These are phyloP conservation scores for Furculomyces boomerangus DNA, from an alignment of 371 early-diverging fungal species.

Conservation along the genomic window DNA sequence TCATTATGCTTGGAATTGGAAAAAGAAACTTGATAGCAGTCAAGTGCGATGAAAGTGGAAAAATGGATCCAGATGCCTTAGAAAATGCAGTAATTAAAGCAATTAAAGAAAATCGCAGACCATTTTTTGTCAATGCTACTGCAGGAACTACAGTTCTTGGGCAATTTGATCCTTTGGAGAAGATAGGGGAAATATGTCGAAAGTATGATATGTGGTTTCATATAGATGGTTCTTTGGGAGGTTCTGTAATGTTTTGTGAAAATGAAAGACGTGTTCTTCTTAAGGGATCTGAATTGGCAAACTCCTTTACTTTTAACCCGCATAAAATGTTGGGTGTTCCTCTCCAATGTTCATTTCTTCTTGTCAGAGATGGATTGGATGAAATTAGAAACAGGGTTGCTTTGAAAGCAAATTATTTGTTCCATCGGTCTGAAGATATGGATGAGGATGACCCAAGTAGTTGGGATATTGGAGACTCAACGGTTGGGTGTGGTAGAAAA, in stretches of 20 bases:
- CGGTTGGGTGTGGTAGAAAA: conserved; percentile 69
- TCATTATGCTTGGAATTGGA: conserved; percentile 57
- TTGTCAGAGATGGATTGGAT: conserved; percentile 32
- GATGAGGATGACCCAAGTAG: neutral
- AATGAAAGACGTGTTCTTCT: conserved; percentile 21
- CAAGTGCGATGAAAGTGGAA: conserved; percentile 38
- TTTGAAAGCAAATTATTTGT: conserved; percentile 51
- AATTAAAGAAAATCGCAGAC: conserved; percentile 26
- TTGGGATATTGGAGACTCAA: conserved; percentile 63
- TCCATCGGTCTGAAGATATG: conserved; percentile 34
- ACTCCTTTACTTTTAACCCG: conserved; percentile 64
- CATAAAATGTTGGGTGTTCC: conserved; percentile 78
- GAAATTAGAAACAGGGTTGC: conserved; percentile 35
- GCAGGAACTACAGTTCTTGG: conserved; percentile 80
- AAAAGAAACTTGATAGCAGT: conserved; percentile 45
- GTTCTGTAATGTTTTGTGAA: conserved; percentile 39
- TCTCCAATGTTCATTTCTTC: conserved; percentile 59
- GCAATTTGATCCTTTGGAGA: conserved; percentile 56
- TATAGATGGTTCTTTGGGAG: conserved; percentile 75
- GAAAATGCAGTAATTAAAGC: conserved; percentile 29
- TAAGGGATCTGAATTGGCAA: conserved; percentile 33
- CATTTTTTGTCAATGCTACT: conserved; percentile 72
- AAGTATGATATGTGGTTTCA: conserved; percentile 63
- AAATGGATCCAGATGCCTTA: conserved; percentile 40
- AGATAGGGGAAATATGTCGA: conserved; percentile 35